Conservation (phyloP, 129 eudicot species). For the Arctium minus region DNA sequence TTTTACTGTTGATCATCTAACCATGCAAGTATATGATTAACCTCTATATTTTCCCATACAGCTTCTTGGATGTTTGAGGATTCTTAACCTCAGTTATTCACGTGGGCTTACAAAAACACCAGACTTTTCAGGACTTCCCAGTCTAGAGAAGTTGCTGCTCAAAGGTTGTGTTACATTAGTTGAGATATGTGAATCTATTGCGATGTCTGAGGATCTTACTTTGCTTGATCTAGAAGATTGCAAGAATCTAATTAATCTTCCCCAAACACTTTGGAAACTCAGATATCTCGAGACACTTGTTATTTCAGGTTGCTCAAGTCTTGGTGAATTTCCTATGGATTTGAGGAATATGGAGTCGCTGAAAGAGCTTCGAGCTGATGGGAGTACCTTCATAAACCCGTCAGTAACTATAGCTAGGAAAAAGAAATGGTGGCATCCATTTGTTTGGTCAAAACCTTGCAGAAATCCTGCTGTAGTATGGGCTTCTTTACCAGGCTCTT, state of each 20-base stretch:
- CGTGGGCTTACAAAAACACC: not conserved
- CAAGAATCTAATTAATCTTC: constrained; percentile 1
- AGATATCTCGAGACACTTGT: not conserved
- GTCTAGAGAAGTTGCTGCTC: constrained; percentile 7
- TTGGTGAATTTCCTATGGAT: not conserved
- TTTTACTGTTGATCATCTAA: not conserved
- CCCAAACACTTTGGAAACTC: not conserved
- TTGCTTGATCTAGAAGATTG: constrained; percentile 5
- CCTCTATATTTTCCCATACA: not conserved
- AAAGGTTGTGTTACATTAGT: constrained; percentile 6
- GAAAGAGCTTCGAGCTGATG: constrained; percentile 3
- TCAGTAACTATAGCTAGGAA: not conserved
- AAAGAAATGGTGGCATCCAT: not conserved
- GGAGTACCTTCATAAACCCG: not conserved
- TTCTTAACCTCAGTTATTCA: constrained; percentile 21
- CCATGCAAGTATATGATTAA: not conserved
- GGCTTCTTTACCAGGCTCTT: constrained; percentile 13
- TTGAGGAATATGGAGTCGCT: constrained; percentile 1
- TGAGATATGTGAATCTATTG: constrained; percentile 16
- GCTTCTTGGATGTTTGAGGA: constrained; percentile 5
- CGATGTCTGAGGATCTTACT: not conserved
- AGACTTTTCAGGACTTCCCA: constrained; percentile 6
- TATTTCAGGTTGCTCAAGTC: constrained; percentile 4
- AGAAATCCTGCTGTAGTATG: not conserved
- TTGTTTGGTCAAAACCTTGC: not conserved